Evolutionary conservation across 495 filamentous ascomycete species (phyloP), one percentile per base, ranked within the genome.

Genomic region (Trichocladium antarcticum): DNA sequence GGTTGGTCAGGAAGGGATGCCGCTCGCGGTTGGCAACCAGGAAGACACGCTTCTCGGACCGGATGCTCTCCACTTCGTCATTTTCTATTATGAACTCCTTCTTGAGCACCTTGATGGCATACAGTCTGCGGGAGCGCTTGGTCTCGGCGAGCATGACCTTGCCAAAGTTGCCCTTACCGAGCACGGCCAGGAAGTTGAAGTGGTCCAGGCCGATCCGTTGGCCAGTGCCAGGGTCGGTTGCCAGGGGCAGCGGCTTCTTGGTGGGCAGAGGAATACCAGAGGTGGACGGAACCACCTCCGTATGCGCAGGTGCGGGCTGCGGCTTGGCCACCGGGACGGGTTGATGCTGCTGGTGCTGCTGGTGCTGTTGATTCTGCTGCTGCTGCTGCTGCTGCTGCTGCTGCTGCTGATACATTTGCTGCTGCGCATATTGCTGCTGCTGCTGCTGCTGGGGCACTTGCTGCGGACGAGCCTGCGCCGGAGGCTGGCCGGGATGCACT

Each of bases 61-160:
- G 82, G 32, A 85, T 94, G 70, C 93, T 97, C 65, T 99, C 92
- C n/a, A 99, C 92, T 68, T 99, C 92, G 66, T 99, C 92, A 55
- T 99, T 95, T 65, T 99, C 92, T 50, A 99, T 99, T 62, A 99
- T 99, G 65, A 99, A 99, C 57, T 99, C 92, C 73, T 99, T 99
- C 77, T 99, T 99, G 58, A 99, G 73, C 27, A 99, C 92, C 68
- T 99, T 99, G 67, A 99, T 99, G 45, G 92, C 92, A 64, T 97
- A 99, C 27, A 99, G 73, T 63, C 92, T 84, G 63, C 89, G 87
- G 19, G 82, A 76, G 37, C 80, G 78, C 72, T 99, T 99, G 5
- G 92, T 95, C 69, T 99, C 92, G 7, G 92, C 92, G 57, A 99
- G 69, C 92, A 99, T 99, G 70, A 99, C 92, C 72, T 99, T 99